Conservation (phyloP, 2,329 filamentous ascomycete species). For the Zarea fungicola region DNA sequence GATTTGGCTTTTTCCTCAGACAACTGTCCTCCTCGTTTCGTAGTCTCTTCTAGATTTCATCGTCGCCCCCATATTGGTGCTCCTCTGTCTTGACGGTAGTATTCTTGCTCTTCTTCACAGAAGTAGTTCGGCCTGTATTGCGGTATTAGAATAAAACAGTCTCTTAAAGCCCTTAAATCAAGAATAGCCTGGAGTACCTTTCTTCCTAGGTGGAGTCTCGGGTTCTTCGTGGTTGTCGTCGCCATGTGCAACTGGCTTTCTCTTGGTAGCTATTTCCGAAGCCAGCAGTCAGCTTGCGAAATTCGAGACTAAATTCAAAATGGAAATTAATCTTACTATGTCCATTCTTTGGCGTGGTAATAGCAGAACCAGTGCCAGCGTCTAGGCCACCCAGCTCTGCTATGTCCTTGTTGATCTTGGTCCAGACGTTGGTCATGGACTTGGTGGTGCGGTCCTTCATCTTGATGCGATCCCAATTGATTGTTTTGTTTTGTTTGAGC, state of each 20-base stretch:
- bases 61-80: not conserved
- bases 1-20: not conserved
- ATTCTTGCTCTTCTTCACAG: not conserved
- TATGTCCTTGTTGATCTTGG: constrained; percentile 30
- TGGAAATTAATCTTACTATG: not conserved
- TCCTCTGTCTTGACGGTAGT: not conserved
- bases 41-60: not conserved
- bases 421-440: constrained; percentile 33
- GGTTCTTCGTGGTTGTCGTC: constrained; percentile 7
- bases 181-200: constrained; percentile 1
- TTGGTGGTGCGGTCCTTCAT: constrained; percentile 35
- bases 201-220: constrained; percentile 7
- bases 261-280: constrained; percentile 13
- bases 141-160: not conserved
- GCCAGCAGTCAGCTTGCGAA: not conserved
- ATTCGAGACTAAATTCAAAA: not conserved
- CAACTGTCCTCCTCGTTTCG: not conserved
- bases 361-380: not conserved
- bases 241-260: constrained; percentile 15
- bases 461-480: constrained; percentile 31
- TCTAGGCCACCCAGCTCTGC: constrained; percentile 28
- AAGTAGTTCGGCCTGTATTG: not conserved
- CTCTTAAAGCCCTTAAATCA: not conserved
- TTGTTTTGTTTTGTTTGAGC: constrained; percentile 25
- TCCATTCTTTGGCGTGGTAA: constrained; percentile 19